Evolutionary conservation across 169 alveolate species (phyloP), one percentile per base, ranked within the genome.

Genomic region (Theileria annulata): DNA sequence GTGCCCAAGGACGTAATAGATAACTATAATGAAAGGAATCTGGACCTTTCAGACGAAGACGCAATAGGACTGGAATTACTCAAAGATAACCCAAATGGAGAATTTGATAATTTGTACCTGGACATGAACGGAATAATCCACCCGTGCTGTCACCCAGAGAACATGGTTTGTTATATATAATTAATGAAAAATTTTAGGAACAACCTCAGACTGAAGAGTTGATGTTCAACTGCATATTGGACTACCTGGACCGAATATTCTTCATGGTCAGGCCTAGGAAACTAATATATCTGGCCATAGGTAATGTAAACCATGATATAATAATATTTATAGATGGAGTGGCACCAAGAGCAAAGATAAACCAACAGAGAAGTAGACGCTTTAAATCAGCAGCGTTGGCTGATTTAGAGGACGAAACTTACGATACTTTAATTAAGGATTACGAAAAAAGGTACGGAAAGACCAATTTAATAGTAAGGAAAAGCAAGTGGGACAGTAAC

Each of bases 341-440:
- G 3, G 99, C 99, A 19, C 99, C 99, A 9, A 93, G 99, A 71
- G 99, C 99, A 1, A 98, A 98, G 93, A 97, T 98, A 99, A 98
- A 98, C 89, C 98, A 98, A 71, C 98, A 98, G 88, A 88, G 99
- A 79, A 93, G 96, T n/a, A 87, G 99, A 72, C 88, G 99, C 67
- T 98, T 95, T 91, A 93, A 93, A 76, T 87, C 97, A 15, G 96
- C 95, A 23, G 87, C 88, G 42, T 93, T 87, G 58, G 85, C 87
- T 10, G 93, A 88, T n/a, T 67, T 82, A 48, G 92, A 79, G 59
- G 90, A 74, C 35, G 87, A 83, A 62, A 85, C 93, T 13, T 92
- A 92, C 71, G 85, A 79, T 33, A 87, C 85, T 42, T 85, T 94
- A 42, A 84, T 83, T 33, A 88, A 19, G 70, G 89, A 82, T 54